Base-by-base conservation (phyloP, 345 rosid species). In the Linum trigynum region DNA sequence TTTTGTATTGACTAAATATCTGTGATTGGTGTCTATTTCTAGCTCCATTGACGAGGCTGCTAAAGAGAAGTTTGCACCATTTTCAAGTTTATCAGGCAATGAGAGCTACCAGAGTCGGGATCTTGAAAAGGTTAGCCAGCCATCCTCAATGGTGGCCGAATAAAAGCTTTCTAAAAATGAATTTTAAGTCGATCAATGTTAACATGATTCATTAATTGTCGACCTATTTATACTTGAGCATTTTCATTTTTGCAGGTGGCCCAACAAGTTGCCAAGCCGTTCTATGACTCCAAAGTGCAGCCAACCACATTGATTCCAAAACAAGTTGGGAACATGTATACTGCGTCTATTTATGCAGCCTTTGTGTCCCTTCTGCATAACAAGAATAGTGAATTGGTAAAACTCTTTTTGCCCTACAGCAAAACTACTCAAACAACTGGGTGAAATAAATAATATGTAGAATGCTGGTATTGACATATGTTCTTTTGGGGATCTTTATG, bases 321-420 rank as follows among this genome's bases (percentile, higher is more conserved):
- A 69, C 86, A 89, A 91, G 96, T 89, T n/a, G 99, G 99, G 69
- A 95, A 95, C 84, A 95, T 89, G 98, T 91, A 95, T 78, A 95
- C 99, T 0, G 99, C 99, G 69, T 95, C 99, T 70, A 71, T 95
- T 38, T 95, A 91, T 67, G 96, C 98, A 32, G 99, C 99, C 53
- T 89, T 95, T 73, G 92, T 79, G 59, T 95, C 99, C 60, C 94
- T 95, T 40, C 75, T 95, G 79, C 90, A 95, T 84, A 86, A 84
- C 69, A 87, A 85, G 76, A 69, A 85, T 53, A 74, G 69, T 38
- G 81, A 81, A 74, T 70, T 95, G 97, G 99, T 94, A 88, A 79
- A 23, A 23, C 32, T 23, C 32, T 17, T 65, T 41, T 16, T 73
- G 64, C 59, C 37, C 23, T 59, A 8, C 63, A 9, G 53, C 14